phyloP scores from a whole-genome alignment of 1,284 basidiomycete species.

The Ceratorhiza oryzae-sativae region DNA sequence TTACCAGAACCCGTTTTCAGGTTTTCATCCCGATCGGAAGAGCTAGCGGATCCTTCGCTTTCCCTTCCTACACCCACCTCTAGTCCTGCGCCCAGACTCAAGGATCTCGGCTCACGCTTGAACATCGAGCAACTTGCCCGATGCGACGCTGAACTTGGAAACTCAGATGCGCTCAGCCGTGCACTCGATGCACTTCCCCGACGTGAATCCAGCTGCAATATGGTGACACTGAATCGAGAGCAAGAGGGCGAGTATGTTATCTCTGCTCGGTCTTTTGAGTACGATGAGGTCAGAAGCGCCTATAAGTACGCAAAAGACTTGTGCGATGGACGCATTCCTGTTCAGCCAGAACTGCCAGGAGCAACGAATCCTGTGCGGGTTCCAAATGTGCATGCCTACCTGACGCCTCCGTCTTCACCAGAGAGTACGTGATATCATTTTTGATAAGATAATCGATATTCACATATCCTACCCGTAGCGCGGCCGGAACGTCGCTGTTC shows the following conservation, averaged over 20 bases:
- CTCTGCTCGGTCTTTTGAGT: neutral
- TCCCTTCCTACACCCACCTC: neutral
- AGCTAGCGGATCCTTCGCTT: neutral
- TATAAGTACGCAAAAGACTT: neutral
- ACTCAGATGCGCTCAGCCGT: neutral
- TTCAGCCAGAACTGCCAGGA: neutral
- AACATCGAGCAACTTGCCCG: slow-evolving; percentile 1
- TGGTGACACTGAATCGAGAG: neutral
- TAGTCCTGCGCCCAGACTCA: neutral
- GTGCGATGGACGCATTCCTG: neutral
- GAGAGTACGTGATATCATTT: slow-evolving; percentile 5
- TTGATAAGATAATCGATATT: neutral
- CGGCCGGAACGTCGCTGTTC: neutral
- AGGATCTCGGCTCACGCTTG: neutral
- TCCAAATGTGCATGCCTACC: neutral
- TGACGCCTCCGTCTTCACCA: slow-evolving; percentile 32
- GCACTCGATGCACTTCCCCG: neutral
- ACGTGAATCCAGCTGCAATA: neutral
- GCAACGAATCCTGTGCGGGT: neutral
- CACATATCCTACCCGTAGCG: neutral
- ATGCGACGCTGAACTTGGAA: neutral
- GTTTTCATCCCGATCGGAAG: neutral
- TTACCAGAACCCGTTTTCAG: neutral
- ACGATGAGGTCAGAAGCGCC: neutral
- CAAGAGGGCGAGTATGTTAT: slow-evolving; percentile 11